Percentiles rank a stretch among this genome's conserved stretches.
These are phyloP conservation scores for Pseudozyma tsukubaensis DNA, from an alignment of 1,284 basidiomycete species.

Conservation along the genomic window DNA sequence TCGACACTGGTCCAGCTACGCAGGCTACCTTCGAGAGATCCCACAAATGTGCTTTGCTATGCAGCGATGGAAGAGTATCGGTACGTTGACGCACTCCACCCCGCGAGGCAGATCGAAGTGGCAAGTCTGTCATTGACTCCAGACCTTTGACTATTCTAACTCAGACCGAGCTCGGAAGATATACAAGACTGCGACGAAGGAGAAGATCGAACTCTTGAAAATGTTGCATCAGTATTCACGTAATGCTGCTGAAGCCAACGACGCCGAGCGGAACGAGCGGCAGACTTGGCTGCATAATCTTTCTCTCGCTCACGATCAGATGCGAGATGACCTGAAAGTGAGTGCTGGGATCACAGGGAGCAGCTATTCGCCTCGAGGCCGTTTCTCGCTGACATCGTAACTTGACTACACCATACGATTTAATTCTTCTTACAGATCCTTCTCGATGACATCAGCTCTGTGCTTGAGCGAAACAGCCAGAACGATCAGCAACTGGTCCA, in stretches of 20 bases:
- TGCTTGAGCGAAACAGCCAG: neutral
- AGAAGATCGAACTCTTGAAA: conserved; percentile 12
- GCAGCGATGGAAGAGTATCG: conserved; percentile 35
- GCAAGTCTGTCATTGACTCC: neutral
- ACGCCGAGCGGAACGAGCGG: conserved; percentile 16
- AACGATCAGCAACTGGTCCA: conserved; percentile 6
- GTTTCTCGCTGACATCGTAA: no score
- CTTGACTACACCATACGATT: no score
- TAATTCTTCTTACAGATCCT: neutral
- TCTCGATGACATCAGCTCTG: neutral
- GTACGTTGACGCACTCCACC: conserved; percentile 2
- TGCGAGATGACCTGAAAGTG: conserved; percentile 14
- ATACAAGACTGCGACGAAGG: conserved; percentile 27
- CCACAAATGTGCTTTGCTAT: conserved; percentile 44
- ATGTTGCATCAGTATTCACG: conserved; percentile 12
- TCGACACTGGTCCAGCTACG: conserved; percentile 46
- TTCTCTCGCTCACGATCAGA: neutral
- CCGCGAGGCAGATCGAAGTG: no score
- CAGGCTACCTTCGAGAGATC: conserved; percentile 47
- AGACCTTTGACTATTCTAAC: neutral
- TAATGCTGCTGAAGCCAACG: neutral
- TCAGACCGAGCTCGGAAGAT: conserved; percentile 27
- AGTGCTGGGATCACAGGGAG: neutral
- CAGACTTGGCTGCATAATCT: conserved; percentile 13
- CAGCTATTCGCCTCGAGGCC: no score